These are phyloP conservation scores for Alternaria arbusti DNA, from an alignment of 2,329 filamentous ascomycete genomes.

Conservation along the genomic window DNA sequence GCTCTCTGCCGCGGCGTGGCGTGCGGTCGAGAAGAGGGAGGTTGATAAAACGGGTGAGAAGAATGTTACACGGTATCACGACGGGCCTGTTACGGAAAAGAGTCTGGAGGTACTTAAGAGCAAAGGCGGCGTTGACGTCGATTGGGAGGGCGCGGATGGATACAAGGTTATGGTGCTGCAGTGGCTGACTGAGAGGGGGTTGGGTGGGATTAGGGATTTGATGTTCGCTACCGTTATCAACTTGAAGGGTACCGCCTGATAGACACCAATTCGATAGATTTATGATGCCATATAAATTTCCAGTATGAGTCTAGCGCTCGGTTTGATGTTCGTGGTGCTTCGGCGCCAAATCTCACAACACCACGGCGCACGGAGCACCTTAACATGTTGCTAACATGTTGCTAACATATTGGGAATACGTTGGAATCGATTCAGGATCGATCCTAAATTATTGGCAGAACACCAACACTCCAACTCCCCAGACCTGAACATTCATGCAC, in stretches of 20 bases:
- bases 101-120: conserved; percentile 68
- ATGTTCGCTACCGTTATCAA: conserved; percentile 85
- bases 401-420: too few species aligned
- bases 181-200: conserved; percentile 68
- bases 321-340: neutral
- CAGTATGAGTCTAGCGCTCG: too few species aligned
- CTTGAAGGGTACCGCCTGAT: conserved; percentile 54
- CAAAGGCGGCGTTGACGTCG: conserved; percentile 69
- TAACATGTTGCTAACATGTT: too few species aligned
- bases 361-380: neutral
- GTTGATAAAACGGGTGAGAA: conserved; percentile 31
- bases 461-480: too few species aligned
- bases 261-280: neutral
- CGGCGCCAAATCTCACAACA: neutral
- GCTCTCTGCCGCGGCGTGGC: conserved; percentile 56
- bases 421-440: neutral
- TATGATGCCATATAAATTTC: too few species aligned
- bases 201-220: conserved; percentile 70
- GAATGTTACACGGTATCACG: conserved; percentile 38
- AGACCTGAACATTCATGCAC: too few species aligned
- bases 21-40: conserved; percentile 56
- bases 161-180: conserved; percentile 76
- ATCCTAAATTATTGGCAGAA: neutral
- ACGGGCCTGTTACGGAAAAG: conserved; percentile 69
- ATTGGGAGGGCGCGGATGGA: conserved; percentile 77